Conservation (phyloP, 192 early-diverging fungal genomes). For the Paraglomus occultum region DNA sequence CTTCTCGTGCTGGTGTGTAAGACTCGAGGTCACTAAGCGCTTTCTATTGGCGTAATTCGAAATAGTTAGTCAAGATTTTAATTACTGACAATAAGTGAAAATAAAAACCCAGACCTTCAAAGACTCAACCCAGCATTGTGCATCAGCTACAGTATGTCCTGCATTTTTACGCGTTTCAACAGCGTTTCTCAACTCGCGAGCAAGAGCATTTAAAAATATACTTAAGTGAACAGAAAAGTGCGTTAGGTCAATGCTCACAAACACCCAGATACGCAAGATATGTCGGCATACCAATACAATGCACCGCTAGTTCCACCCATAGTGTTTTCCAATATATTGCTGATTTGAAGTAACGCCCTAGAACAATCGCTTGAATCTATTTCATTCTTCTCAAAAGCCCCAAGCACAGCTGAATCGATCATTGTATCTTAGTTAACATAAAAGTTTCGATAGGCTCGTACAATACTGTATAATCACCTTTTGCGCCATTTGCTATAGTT, state of each 20-base stretch:
- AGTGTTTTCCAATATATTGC: constrained; percentile 63
- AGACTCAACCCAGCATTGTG: constrained; percentile 1
- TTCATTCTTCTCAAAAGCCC: constrained; percentile 38
- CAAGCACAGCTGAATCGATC: constrained; percentile 42
- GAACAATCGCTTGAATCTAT: constrained; percentile 50
- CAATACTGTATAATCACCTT: constrained; percentile 25
- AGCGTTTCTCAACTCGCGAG: neutral
- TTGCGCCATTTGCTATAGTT: constrained; percentile 64
- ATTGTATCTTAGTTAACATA: constrained; percentile 26
- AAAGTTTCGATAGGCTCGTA: neutral
- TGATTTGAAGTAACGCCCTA: constrained; percentile 55
- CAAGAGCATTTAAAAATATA: neutral
- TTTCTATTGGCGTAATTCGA: neutral
- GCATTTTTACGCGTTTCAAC: neutral
- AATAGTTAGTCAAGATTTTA: neutral
- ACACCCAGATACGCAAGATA: constrained; percentile 47
- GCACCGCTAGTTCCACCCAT: constrained; percentile 82
- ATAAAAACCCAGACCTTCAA: constrained; percentile 49
- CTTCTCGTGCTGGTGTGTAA: constrained; percentile 69
- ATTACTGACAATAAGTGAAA: constrained; percentile 33
- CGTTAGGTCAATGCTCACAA: constrained; percentile 26
- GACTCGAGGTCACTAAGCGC: constrained; percentile 58
- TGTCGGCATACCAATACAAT: constrained; percentile 66
- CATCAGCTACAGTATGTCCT: constrained; percentile 8
- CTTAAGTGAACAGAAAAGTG: neutral